Evolutionary conservation across 176 grass and related monocot genomes (phyloP).

Genomic region (Ensete ventricosum): DNA sequence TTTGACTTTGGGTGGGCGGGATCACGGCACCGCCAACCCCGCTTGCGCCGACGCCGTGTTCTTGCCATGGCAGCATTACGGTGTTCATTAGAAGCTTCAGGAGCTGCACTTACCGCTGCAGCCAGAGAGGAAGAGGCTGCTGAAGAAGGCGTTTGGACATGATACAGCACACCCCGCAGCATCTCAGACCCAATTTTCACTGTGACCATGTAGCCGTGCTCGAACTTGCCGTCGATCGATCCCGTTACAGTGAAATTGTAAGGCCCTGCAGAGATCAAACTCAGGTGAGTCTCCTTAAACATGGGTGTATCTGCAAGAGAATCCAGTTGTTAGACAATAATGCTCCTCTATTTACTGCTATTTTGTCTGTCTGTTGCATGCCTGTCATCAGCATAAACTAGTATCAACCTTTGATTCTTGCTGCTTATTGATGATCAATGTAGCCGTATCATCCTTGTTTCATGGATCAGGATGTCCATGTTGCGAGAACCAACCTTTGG

Average conservation of each 20-base stretch:
- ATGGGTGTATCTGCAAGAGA: too few relatives aligned
- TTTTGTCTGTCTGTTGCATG: too few relatives aligned
- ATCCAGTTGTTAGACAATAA: too few relatives aligned
- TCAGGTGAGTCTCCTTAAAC: too few relatives aligned
- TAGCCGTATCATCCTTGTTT: too few relatives aligned
- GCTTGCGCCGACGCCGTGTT: slow-evolving; percentile 12
- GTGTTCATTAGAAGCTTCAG: background rate
- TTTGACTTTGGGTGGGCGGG: slow-evolving; percentile 37
- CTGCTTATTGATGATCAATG: too few relatives aligned
- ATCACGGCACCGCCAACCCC: slow-evolving; percentile 20
- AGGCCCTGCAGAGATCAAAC: slow-evolving; percentile 8
- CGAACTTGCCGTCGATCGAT: slow-evolving; percentile 47
- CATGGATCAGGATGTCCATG: too few relatives aligned
- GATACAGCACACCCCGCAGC: slow-evolving; percentile 40
- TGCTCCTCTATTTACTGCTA: too few relatives aligned
- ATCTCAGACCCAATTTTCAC: slow-evolving; percentile 40
- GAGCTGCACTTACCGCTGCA: background rate
- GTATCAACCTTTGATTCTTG: too few relatives aligned
- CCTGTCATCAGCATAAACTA: too few relatives aligned
- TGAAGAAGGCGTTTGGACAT: slow-evolving; percentile 12
- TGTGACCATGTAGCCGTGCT: slow-evolving; percentile 44
- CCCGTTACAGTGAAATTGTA: slow-evolving; percentile 37
- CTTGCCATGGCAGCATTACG: background rate
- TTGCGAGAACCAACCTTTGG: too few relatives aligned
- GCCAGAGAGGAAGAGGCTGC: background rate